Conservation (phyloP, 2,329 filamentous ascomycete species). For the Elsinoe fawcettii region DNA sequence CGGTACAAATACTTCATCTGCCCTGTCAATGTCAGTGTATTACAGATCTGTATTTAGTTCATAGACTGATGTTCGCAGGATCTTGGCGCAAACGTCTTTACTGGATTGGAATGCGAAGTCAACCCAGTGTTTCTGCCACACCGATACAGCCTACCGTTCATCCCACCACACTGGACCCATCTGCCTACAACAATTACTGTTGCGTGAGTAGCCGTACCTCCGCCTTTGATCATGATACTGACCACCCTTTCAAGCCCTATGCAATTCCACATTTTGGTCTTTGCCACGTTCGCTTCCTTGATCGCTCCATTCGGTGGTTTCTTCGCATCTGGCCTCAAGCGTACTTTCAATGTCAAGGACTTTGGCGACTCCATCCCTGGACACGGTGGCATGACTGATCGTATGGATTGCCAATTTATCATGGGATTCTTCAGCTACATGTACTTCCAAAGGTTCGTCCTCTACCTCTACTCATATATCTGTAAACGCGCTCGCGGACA, state of each 20-base stretch:
- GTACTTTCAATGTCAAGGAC: slow-evolving; percentile 99
- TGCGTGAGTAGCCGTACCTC: slow-evolving; percentile 33
- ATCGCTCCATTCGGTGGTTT: slow-evolving; percentile 97
- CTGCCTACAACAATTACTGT: slow-evolving; percentile 64
- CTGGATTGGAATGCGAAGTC: slow-evolving; percentile 77
- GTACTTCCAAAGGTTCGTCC: slow-evolving; percentile 65
- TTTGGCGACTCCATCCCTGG: slow-evolving; percentile 97
- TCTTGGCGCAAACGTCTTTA: slow-evolving; percentile 86
- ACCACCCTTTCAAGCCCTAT: slow-evolving; percentile 49
- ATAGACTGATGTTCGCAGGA: slow-evolving; percentile 42
- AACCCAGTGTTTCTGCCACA: slow-evolving; percentile 86
- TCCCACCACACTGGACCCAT: slow-evolving; percentile 57
- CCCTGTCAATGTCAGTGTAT: slow-evolving; percentile 66
- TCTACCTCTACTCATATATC: too few species aligned
- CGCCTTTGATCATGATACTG: background rate
- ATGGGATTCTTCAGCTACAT: slow-evolving; percentile 99
- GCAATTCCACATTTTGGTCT: slow-evolving; percentile 83
- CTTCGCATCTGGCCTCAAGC: slow-evolving; percentile 95
- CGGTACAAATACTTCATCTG: slow-evolving; percentile 97
- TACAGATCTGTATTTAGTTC: slow-evolving; percentile 19
- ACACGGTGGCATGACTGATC: slow-evolving; percentile 95
- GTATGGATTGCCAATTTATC: slow-evolving; percentile 99
- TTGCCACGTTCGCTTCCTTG: slow-evolving; percentile 89
- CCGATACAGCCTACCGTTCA: slow-evolving; percentile 58
- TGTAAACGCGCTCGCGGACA: background rate